A percentile compares a stretch with the other conserved stretches of the same genome.
These are phyloP conservation scores for Chenopodium berlandieri DNA, from an alignment of 148 eudicot genomes.

Conservation along the genomic window DNA sequence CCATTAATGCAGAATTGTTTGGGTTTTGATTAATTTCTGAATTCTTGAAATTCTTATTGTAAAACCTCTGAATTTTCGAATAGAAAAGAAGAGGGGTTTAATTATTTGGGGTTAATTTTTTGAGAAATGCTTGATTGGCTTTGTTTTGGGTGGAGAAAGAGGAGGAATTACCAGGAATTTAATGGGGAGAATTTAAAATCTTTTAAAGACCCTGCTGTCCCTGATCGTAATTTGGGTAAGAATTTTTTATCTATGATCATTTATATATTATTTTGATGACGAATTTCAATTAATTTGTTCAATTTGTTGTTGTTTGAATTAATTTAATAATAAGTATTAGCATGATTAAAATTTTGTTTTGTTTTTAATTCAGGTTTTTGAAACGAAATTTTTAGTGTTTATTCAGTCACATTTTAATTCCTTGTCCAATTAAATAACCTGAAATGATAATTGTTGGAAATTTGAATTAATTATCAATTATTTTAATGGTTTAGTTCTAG, in stretches of 20 bases:
- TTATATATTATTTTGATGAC: background rate
- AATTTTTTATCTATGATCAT: background rate
- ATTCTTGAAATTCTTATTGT: conserved; percentile 3
- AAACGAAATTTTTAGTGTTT: no score
- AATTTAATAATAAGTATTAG: no score
- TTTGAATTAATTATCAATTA: no score
- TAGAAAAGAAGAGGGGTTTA: background rate
- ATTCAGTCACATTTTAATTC: no score
- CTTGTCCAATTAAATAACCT: no score
- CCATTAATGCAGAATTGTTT: background rate
- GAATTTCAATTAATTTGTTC: background rate
- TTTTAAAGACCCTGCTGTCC: conserved; percentile 13
- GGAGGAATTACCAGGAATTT: conserved; percentile 26
- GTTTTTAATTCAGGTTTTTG: no score
- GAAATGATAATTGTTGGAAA: no score
- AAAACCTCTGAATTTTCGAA: conserved; percentile 1
- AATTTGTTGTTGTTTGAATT: no score
- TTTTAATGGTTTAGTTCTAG: background rate
- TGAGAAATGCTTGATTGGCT: conserved; percentile 30
- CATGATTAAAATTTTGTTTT: no score
- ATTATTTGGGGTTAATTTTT: background rate
- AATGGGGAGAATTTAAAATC: conserved; percentile 17
- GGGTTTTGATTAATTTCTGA: background rate
- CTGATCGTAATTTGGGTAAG: conserved; percentile 26
- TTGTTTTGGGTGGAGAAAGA: conserved; percentile 36